A percentile compares a stretch with the other conserved stretches of the same genome.
Evolutionary conservation across 2,329 filamentous ascomycete genomes (phyloP).

Genomic region (Diaporthe citriasiana): DNA sequence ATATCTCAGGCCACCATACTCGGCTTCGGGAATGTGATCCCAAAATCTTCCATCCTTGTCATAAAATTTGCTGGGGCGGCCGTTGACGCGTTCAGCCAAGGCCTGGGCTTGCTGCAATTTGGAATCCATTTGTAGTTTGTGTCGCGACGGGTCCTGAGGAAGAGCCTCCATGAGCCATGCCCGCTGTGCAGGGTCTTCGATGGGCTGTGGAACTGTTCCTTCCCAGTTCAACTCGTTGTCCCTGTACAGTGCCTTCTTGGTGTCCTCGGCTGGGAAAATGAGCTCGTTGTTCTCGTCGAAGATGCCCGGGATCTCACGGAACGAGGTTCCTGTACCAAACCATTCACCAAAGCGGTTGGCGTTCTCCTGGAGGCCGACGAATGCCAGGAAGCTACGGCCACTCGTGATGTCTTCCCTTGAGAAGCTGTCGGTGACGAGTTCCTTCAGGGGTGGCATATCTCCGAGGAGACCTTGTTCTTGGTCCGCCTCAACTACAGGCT

Average conservation of each 20-base stretch:
- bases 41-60: not conserved
- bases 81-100: not conserved
- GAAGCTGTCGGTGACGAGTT: slow-evolving; percentile 24
- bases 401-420: slow-evolving; percentile 11
- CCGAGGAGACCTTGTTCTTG: not conserved
- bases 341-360: slow-evolving; percentile 16
- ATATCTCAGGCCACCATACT: not conserved
- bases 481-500: not conserved
- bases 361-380: slow-evolving; percentile 18
- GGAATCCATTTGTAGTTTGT: not conserved
- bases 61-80: not conserved
- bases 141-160: not conserved
- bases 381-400: slow-evolving; percentile 8
- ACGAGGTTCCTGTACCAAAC: not conserved
- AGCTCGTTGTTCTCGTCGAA: slow-evolving; percentile 24
- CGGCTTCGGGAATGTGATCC: too few species aligned
- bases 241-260: not conserved
- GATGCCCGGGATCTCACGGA: slow-evolving; percentile 28
- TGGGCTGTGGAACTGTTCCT: not conserved
- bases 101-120: not conserved
- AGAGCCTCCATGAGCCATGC: slow-evolving; percentile 2
- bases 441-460: not conserved
- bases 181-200: not conserved
- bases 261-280: not conserved
- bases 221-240: not conserved